Evolutionary conservation across 2,329 filamentous ascomycete genomes (phyloP).

Genomic region (Purpureocillium lavendulum): DNA sequence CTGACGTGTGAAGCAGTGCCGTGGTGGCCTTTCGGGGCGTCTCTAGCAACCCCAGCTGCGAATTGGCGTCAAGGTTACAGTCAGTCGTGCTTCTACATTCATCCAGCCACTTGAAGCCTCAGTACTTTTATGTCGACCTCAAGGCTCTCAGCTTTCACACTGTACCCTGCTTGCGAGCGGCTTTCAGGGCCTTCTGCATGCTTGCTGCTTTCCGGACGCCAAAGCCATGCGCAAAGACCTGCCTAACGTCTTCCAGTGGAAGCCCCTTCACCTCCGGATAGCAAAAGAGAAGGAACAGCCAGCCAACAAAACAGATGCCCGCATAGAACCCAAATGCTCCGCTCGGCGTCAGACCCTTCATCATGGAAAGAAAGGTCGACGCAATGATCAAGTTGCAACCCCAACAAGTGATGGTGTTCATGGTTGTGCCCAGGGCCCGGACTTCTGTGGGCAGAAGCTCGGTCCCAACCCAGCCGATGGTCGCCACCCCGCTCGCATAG

Average conservation of each 20-base stretch:
- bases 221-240: conserved; percentile 40
- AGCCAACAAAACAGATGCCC: conserved; percentile 38
- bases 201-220: conserved; percentile 31
- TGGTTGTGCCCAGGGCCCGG: conserved; percentile 38
- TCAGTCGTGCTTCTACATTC: too few species aligned
- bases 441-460: conserved; percentile 40
- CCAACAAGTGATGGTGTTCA: conserved; percentile 38
- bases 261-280: conserved; percentile 48
- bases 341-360: conserved; percentile 38
- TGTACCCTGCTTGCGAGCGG: too few species aligned
- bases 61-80: too few species aligned
- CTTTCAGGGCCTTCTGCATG: conserved; percentile 23
- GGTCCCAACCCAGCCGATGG: conserved; percentile 36
- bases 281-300: conserved; percentile 21
- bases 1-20: too few species aligned
- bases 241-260: conserved; percentile 43
- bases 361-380: conserved; percentile 37
- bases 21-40: too few species aligned
- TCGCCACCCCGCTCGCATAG: conserved; percentile 29
- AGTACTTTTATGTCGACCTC: too few species aligned
- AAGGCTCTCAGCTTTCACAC: too few species aligned
- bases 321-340: conserved; percentile 45
- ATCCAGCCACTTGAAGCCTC: too few species aligned
- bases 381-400: conserved; percentile 39
- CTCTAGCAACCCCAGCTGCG: too few species aligned